Evolutionary conservation across 2,329 filamentous ascomycete species (phyloP).

Genomic region (Alternaria incomplexa): DNA sequence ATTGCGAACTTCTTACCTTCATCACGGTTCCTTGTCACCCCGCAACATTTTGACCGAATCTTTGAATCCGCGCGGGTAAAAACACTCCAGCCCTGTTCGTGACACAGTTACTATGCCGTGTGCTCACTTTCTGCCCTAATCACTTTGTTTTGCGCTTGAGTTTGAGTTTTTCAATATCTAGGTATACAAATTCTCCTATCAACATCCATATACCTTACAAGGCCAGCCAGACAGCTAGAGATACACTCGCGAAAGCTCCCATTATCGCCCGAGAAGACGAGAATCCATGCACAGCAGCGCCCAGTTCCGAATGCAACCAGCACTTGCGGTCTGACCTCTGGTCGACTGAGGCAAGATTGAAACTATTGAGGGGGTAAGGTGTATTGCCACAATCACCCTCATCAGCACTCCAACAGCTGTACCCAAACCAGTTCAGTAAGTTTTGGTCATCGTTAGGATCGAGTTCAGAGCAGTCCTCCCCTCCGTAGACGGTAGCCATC

Average conservation of each 20-base stretch:
- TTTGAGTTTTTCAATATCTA: background rate
- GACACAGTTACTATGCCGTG: background rate
- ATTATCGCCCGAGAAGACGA: background rate
- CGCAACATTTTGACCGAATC: background rate
- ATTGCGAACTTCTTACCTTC: background rate
- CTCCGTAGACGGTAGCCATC: background rate
- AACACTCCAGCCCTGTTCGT: background rate
- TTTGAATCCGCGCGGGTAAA: background rate
- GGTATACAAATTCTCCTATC: background rate
- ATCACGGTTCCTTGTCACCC: background rate
- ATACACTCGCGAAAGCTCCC: background rate
- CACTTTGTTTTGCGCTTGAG: background rate
- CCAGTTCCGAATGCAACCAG: background rate
- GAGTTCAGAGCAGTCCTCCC: background rate
- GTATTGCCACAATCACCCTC: background rate
- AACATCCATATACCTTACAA: background rate
- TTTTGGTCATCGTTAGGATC: background rate
- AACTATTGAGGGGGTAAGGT: background rate
- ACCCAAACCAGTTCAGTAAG: background rate
- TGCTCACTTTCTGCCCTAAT: background rate
- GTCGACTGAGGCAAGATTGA: background rate
- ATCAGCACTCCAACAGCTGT: background rate
- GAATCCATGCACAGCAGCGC: background rate
- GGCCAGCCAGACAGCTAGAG: background rate
- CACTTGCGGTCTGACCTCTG: background rate